phyloP scores from a whole-genome alignment of 805 yeast species.

The Myxozyma kluyveri region DNA sequence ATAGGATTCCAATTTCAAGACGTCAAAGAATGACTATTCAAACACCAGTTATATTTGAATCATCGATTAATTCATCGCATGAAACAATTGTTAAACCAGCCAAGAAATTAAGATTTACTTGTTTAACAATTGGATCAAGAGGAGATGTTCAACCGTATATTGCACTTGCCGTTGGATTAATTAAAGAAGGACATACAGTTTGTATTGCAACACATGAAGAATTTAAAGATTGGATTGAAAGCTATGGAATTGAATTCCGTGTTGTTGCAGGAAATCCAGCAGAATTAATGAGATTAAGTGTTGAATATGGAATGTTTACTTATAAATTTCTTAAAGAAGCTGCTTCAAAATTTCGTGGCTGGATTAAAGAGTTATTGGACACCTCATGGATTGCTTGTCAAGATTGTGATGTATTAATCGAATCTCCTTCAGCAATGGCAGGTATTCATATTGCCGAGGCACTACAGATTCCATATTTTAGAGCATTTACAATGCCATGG shows the following conservation, averaged over 20 bases:
- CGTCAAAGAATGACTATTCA: background rate
- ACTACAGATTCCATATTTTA: constrained; percentile 78
- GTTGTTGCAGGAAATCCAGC: constrained; percentile 91
- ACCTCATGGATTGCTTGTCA: constrained; percentile 88
- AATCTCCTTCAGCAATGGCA: constrained; percentile 95
- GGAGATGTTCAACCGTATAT: constrained; percentile 98
- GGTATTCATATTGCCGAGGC: constrained; percentile 96
- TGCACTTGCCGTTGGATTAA: constrained; percentile 76
- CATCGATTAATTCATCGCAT: constrained; percentile 45
- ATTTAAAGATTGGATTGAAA: constrained; percentile 69
- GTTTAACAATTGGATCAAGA: constrained; percentile 88
- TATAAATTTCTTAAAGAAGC: constrained; percentile 83
- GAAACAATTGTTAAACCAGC: constrained; percentile 44
- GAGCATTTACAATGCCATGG: constrained; percentile 99
- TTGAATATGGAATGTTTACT: constrained; percentile 81
- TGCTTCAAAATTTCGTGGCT: constrained; percentile 67
- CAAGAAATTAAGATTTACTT: constrained; percentile 56
- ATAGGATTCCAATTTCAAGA: background rate
- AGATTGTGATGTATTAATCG: constrained; percentile 76
- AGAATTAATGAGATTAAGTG: constrained; percentile 88
- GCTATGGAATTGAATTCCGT: constrained; percentile 64
- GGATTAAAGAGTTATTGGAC: constrained; percentile 72
- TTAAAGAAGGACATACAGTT: constrained; percentile 78
- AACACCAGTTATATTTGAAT: constrained; percentile 21
- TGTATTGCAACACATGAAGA: constrained; percentile 84